Evolutionary conservation across 345 rosid genomes (phyloP), one percentile per base, ranked within the genome.

Genomic region (Salix brachista): DNA sequence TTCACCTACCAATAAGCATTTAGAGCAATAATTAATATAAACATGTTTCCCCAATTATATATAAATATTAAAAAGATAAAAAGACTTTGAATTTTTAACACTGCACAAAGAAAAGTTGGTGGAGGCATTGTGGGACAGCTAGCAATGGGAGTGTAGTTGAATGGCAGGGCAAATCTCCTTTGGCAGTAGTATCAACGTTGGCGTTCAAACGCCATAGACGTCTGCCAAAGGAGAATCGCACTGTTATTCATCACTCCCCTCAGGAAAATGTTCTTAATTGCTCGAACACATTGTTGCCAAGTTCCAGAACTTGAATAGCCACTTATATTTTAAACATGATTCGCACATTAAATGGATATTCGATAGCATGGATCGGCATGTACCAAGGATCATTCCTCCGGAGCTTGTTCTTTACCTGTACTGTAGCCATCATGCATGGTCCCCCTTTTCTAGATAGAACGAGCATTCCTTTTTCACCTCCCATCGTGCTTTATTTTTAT

Each of bases 161-260:
- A 88, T 81, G 54, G 81, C 91, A 83, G 87, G 86, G 88, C 89
- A 88, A 86, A 84, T 86, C 91, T 86, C 89, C 89, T 88, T 85
- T 87, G 91, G 94, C 94, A 87, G 81, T 17, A 67, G 71, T 28
- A 65, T 67, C 8, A n/a, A 7, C 13, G 9, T 32, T 8, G 23
- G 36, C 23, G 16, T 48, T n/a, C 32, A 46, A 7, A 21, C 26
- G 19, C 23, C 19, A 13, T 7, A 3, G 25, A 32, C 60, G 41
- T 65, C 74, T 84, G 89, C 87, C 89, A 84, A 79, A 79, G 83
- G 79, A 80, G 84, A 79, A 75, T 77, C 50, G 73, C 89, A 26
- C 87, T 79, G 87, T 77, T 70, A 84, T 84, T 84, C 87, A 67
- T 66, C 79, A 74, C 85, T 75, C 76, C 52, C 75, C 69, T 41